Conservation (phyloP, 805 yeast genomes). For the Pichia pseudocactophila region DNA sequence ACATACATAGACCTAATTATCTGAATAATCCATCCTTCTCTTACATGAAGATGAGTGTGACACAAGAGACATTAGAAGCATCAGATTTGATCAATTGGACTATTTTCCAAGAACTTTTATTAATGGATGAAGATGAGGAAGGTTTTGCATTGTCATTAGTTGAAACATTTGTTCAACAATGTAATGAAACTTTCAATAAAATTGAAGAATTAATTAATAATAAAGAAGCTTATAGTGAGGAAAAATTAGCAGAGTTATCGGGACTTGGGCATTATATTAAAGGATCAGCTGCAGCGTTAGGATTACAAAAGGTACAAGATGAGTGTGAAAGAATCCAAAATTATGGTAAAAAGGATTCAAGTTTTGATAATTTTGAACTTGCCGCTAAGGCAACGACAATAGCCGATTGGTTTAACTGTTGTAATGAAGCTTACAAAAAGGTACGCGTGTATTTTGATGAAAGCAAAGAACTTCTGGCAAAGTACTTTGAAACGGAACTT, state of each 20-base stretch:
- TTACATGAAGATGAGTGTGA: conserved; percentile 16
- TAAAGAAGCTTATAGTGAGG: conserved; percentile 21
- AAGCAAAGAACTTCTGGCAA: conserved; percentile 43
- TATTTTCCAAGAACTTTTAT: conserved; percentile 76
- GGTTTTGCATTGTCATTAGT: conserved; percentile 77
- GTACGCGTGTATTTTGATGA: conserved; percentile 43
- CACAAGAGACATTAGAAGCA: conserved; percentile 28
- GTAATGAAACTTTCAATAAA: conserved; percentile 64
- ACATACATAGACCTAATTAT: no score
- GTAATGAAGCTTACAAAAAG: conserved; percentile 43
- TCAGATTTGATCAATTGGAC: conserved; percentile 79
- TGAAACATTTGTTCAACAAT: conserved; percentile 83
- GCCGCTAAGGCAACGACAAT: conserved; percentile 27
- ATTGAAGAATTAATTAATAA: conserved; percentile 47
- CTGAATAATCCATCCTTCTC: no score
- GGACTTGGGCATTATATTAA: conserved; percentile 85
- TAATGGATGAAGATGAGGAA: conserved; percentile 96
- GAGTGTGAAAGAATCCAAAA: conserved; percentile 93
- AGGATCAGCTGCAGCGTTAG: conserved; percentile 93
- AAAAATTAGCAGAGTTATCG: conserved; percentile 50
- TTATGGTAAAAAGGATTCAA: conserved; percentile 50
- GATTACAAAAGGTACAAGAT: conserved; percentile 69
- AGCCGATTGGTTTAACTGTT: conserved; percentile 31
- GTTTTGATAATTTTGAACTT: conserved; percentile 19
- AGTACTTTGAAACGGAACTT: conserved; percentile 33